A percentile compares a stretch with the other conserved stretches of the same genome.
These are phyloP conservation scores for Agaricus subrufescens DNA, from an alignment of 768 basidiomycete genomes.

Conservation along the genomic window DNA sequence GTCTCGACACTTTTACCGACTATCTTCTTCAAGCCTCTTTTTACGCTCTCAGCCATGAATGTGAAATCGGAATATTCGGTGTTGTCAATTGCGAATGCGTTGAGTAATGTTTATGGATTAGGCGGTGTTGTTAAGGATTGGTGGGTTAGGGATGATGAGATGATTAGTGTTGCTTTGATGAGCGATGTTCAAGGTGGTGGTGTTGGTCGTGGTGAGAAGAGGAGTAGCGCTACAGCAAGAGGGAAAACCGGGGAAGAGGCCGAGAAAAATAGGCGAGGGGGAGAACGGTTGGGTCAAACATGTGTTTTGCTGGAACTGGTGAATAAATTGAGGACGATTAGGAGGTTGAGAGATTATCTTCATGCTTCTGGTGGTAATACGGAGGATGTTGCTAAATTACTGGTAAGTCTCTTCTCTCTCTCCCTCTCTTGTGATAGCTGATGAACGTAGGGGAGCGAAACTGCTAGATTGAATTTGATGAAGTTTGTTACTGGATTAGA, in stretches of 20 bases:
- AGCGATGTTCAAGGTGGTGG: conserved; percentile 32
- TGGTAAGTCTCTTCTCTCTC: conserved; percentile 21
- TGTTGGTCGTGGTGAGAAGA: conserved; percentile 11
- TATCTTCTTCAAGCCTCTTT: conserved; percentile 69
- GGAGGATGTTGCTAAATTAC: neutral
- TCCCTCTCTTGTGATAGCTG: neutral
- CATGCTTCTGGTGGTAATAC: neutral
- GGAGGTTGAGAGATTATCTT: conserved; percentile 33
- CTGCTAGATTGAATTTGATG: conserved; percentile 23
- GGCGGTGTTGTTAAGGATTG: conserved; percentile 54
- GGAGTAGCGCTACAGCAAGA: conserved; percentile 31
- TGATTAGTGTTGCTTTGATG: conserved; percentile 68
- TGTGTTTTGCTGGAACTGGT: conserved; percentile 61
- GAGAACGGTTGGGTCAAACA: conserved; percentile 57
- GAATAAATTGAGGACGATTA: conserved; percentile 38
- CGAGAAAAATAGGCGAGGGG: conserved; percentile 19
- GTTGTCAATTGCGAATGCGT: conserved; percentile 39
- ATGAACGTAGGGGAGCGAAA: conserved; percentile 23
- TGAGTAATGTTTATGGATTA: conserved; percentile 48
- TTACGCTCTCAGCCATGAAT: conserved; percentile 50
- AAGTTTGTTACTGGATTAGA: conserved; percentile 57
- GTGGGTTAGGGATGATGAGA: conserved; percentile 68
- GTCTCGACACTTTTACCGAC: conserved; percentile 52
- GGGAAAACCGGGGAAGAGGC: conserved; percentile 5
- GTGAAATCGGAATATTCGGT: too few species aligned